Evolutionary conservation across 2,329 filamentous ascomycete species (phyloP).

Genomic region (Stachybotrys elegans): DNA sequence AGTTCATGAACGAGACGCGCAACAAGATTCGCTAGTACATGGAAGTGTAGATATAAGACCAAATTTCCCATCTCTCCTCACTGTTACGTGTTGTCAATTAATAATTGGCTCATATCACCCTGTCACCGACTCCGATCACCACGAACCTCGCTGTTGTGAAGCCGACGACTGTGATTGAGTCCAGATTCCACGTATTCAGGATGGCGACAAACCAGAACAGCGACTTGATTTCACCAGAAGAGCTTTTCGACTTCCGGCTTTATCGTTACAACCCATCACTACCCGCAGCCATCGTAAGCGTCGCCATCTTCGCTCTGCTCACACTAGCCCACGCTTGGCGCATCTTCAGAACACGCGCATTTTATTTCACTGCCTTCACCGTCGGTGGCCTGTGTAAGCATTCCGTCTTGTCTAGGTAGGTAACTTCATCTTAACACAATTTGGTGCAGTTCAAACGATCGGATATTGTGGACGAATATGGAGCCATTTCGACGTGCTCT

Average conservation of each 20-base stretch:
- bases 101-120: too few relatives aligned
- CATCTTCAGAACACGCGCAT: constrained; percentile 37
- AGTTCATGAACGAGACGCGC: too few relatives aligned
- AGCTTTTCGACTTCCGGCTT: constrained; percentile 5
- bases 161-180: too few relatives aligned
- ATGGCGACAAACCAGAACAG: too few relatives aligned
- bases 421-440: neutral
- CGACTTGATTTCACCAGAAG: too few relatives aligned
- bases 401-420: neutral
- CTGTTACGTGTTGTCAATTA: too few relatives aligned
- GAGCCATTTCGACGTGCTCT: constrained; percentile 2
- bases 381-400: constrained; percentile 43
- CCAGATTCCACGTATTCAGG: too few relatives aligned
- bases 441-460: constrained; percentile 35
- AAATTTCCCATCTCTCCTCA: too few relatives aligned
- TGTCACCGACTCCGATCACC: too few relatives aligned
- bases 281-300: constrained; percentile 26
- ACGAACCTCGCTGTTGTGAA: too few relatives aligned
- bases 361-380: constrained; percentile 45
- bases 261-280: constrained; percentile 34
- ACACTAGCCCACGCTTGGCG: constrained; percentile 38
- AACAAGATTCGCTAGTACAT: too few relatives aligned
- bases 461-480: constrained; percentile 25
- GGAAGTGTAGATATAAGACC: too few relatives aligned
- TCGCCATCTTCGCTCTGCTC: constrained; percentile 36